Evolutionary conservation across 164 flowering plant species (phyloP).

Genomic region (Brasenia schreberi): DNA sequence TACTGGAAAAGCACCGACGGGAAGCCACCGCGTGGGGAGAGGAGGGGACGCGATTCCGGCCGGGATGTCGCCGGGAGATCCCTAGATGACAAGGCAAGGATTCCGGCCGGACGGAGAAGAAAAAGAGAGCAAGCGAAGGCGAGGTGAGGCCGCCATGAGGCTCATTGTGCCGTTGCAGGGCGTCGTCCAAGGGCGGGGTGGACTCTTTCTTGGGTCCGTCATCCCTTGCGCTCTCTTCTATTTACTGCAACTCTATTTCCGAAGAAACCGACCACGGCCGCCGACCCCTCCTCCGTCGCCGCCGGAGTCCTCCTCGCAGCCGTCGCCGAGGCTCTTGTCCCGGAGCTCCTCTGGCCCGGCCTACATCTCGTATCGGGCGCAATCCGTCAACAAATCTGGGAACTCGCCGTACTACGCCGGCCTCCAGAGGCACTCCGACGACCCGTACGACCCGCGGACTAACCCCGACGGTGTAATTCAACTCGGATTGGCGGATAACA

Average conservation of each 20-base stretch:
- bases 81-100: slow-evolving; percentile 27
- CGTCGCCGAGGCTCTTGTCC: slow-evolving; percentile 43
- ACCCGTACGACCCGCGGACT: slow-evolving; percentile 39
- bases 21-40: background rate
- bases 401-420: slow-evolving; percentile 49
- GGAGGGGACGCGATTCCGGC: slow-evolving; percentile 3
- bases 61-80: background rate
- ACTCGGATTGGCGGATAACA: slow-evolving; percentile 72
- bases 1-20: background rate
- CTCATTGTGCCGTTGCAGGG: slow-evolving; percentile 91
- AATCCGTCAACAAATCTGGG: slow-evolving; percentile 22
- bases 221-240: slow-evolving; percentile 95
- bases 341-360: slow-evolving; percentile 39
- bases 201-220: slow-evolving; percentile 67
- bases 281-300: slow-evolving; percentile 26
- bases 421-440: slow-evolving; percentile 28
- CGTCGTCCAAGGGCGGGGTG: slow-evolving; percentile 82
- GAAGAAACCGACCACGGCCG: slow-evolving; percentile 38
- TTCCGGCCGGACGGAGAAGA: slow-evolving; percentile 14
- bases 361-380: slow-evolving; percentile 50
- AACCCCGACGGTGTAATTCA: slow-evolving; percentile 83
- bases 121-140: slow-evolving; percentile 6
- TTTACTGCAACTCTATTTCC: slow-evolving; percentile 68
- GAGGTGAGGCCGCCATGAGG: slow-evolving; percentile 65
- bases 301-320: slow-evolving; percentile 20